Conservation (phyloP, 805 yeast species). For the Ogataea ramenticola region DNA sequence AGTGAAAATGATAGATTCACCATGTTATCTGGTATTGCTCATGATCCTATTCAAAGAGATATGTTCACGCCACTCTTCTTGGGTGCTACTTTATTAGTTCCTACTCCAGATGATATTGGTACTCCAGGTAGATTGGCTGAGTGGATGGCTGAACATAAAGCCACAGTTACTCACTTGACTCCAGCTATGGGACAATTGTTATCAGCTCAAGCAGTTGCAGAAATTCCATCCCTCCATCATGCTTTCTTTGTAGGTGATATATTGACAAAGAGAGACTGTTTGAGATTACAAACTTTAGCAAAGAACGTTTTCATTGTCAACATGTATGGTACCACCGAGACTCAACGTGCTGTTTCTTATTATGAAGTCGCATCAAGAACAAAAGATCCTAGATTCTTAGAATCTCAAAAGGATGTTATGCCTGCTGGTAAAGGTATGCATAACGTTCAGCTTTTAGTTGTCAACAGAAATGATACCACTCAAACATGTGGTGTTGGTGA, state of each 20-base stretch:
- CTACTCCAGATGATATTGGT: constrained; percentile 96
- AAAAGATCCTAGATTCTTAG: constrained; percentile 65
- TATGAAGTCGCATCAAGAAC: constrained; percentile 76
- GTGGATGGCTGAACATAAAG: constrained; percentile 90
- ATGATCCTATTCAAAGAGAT: constrained; percentile 98
- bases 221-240: constrained; percentile 80
- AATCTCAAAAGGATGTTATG: constrained; percentile 86
- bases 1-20: constrained; percentile 83
- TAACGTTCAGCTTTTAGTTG: constrained; percentile 90
- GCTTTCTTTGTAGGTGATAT: constrained; percentile 99
- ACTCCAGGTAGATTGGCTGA: constrained; percentile 97
- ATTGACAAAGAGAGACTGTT: constrained; percentile 93
- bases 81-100: constrained; percentile 90
- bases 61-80: constrained; percentile 96
- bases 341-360: constrained; percentile 96
- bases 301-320: constrained; percentile 85
- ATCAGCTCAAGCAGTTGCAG: constrained; percentile 89
- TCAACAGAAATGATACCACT: constrained; percentile 79
- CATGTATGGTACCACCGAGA: constrained; percentile 99
- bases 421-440: constrained; percentile 99
- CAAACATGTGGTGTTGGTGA: constrained; percentile 98
- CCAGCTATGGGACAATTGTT: constrained; percentile 99
- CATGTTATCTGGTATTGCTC: constrained; percentile 98
- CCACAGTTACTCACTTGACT: constrained; percentile 94
- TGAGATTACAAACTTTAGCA: constrained; percentile 86